Evolutionary conservation across 768 basidiomycete genomes (phyloP), one percentile per base, ranked within the genome.

Genomic region (Pleurotus eryngii): DNA sequence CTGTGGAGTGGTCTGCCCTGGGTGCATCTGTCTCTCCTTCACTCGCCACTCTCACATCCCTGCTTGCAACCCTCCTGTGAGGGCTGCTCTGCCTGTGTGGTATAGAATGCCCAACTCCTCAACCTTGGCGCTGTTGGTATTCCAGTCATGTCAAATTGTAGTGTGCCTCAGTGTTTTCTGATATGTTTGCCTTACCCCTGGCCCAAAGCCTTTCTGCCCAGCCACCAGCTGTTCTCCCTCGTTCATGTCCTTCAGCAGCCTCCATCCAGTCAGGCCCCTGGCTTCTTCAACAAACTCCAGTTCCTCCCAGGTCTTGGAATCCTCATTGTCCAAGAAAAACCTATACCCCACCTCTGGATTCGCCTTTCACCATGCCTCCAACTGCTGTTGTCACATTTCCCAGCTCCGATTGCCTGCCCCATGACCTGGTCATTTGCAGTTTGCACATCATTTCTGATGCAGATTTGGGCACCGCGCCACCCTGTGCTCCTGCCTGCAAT

Each of bases 371-470:
- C 57, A 30, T 3, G 24, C 55, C 27, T 56, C 51, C 9, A 64
- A 18, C n/a, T 56, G 49, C 15, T 48, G 49, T 3, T n/a, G 5
- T 57, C 67, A 67, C 0, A 56, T 24, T 0, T 68, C 67, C 58
- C 70, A 71, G 1, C 11, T 2, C 0, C 67, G 22, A 50, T 70
- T 64, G 46, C 66, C 70, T 0, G 71, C 59, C 1, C 69, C 67
- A 46, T 74, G 72, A 1, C 69, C 70, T 2, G 45, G 22, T 0
- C 11, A 22, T 15, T 47, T 58, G 63, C 71, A 72, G 57, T 71
- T 70, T 0, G 58, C 46, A 49, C 71, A 73, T 5, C 50, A 51
- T 0, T 46, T n/a, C 14, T 40, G 42, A 4, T 55, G 57, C 12
- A 64, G 59, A 8, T 1, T n/a, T 7, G 45, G 40, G 60, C 71